Evolutionary conservation across 805 yeast species (phyloP), one percentile per base, ranked within the genome.

Genomic region (Grigorovia humatica): DNA sequence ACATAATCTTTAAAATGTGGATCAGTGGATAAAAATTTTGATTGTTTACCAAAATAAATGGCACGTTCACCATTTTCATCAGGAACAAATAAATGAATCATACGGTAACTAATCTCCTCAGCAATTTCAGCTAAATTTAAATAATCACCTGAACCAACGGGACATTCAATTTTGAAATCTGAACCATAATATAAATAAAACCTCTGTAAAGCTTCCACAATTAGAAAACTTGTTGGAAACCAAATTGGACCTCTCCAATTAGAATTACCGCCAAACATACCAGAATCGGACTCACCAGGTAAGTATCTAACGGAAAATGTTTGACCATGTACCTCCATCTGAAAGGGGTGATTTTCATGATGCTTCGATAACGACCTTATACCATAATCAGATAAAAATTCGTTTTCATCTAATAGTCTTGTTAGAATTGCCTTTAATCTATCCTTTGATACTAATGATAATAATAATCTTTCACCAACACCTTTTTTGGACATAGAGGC

Each of bases 231-330:
- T 12, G 87, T 87, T 19, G 97, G 96, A 75, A 89, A 88, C 97
- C 97, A 89, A 59, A 89, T 88, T 17, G 97, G 96, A 2, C 97
- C 97, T 67, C 97, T 78, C 97, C 97, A 89, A 70, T 89, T 90
- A 18, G 96, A 88, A 66, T 89, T 89, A 54, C 97, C 97, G 50
- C 97, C 97, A 75, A 89, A 89, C 79, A 90, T 79, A 6, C 96
- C 96, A 7, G 95, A 83, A 63, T 88, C 91, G 40, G 95, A 85
- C 65, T 88, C 96, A 35, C 95, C 96, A 4, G 95, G 84, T 49
- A 88, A 76, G 68, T 88, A 88, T 53, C 77, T 76, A 38, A 88
- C 91, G 46, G 74, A 72, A 67, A 83, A 90, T 44, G 75, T 73
- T 58, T 80, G 76, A 18, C 95, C 95, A 65, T 86, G 76, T 46